These are phyloP conservation scores for Nicotiana benthamiana DNA, from an alignment of 257 asterid genomes.

Conservation along the genomic window DNA sequence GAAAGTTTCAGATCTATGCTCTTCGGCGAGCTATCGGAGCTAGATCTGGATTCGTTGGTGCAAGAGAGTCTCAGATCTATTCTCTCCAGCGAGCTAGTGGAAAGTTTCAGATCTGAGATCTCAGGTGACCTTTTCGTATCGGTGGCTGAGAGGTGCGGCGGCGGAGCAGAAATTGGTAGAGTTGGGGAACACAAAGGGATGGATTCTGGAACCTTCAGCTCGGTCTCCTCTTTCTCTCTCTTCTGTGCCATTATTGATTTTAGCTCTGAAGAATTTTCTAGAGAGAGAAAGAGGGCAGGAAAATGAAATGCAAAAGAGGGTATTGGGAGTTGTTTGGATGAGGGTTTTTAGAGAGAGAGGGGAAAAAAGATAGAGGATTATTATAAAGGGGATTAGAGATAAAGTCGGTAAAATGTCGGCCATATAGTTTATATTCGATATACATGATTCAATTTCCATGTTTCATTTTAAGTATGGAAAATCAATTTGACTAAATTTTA, in stretches of 20 bases:
- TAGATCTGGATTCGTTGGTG: too few species aligned
- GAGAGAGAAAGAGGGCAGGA: neutral
- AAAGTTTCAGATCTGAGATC: slow-evolving; percentile 28
- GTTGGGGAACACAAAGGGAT: slow-evolving; percentile 33
- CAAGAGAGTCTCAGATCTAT: neutral
- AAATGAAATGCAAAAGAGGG: neutral
- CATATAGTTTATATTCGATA: slow-evolving; percentile 2
- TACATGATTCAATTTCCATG: too few species aligned
- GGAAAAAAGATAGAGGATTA: neutral
- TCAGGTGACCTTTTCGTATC: neutral
- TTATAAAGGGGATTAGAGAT: neutral
- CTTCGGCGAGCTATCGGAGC: neutral
- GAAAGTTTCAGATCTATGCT: neutral
- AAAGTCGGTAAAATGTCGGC: slow-evolving; percentile 10
- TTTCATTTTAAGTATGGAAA: too few species aligned
- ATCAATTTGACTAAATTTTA: too few species aligned
- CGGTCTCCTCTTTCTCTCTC: slow-evolving; percentile 69
- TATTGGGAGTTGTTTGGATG: neutral
- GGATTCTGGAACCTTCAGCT: slow-evolving; percentile 60
- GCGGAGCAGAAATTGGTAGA: slow-evolving; percentile 40
- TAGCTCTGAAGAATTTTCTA: neutral
- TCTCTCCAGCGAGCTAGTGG: neutral
- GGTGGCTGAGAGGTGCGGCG: slow-evolving; percentile 10
- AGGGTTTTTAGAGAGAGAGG: neutral
- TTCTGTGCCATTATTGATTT: slow-evolving; percentile 52